Evolutionary conservation across 805 yeast genomes (phyloP), one percentile per base, ranked within the genome.

Genomic region (Lachancea sp.): DNA sequence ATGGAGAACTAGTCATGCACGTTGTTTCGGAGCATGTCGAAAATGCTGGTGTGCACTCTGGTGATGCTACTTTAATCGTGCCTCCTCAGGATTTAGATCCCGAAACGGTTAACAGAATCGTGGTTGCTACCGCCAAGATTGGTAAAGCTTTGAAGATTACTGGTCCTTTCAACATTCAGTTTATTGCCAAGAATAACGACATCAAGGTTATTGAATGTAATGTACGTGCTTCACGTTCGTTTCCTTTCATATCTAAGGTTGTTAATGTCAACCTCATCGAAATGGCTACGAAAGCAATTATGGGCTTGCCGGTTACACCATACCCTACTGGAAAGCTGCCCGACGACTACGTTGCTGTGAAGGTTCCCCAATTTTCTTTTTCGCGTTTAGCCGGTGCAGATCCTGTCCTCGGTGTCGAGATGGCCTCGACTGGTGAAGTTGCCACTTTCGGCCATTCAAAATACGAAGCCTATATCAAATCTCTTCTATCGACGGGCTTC

Each of bases 341-440:
- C 45, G 87, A 81, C 55, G 90, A 90, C 63, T 90, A 88, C 68
- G 94, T 92, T 63, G 96, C 96, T 46, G 79, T 88, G 47, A 90
- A 90, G 72, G 97, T 89, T 44, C 97, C 97, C 9, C 97, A 90
- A 67, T 90, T 90, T 69, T 89, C 97, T 5, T 90, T 92, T 80
- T 83, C 97, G 22, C 80, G 97, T 65, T 75, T 90, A 52, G 85
- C 96, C 35, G 97, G 97, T 54, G 97, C 97, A 41, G 97, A 90
- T 64, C 97, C 97, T 40, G 88, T 90, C 46, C 72, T 90, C 51
- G 97, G 97, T 70, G 97, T 90, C 50, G 97, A 90, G 69, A 90
- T 90, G 97, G 96, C 97, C 15, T 90, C 97, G 22, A 90, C 97
- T 47, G 97, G 97, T 74, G 97, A 88, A 67, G 97, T 89, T 59